Percentiles rank a stretch among this genome's conserved stretches.
Evolutionary conservation across 768 basidiomycete species (phyloP).

Genomic region (Tricholoma sp.): DNA sequence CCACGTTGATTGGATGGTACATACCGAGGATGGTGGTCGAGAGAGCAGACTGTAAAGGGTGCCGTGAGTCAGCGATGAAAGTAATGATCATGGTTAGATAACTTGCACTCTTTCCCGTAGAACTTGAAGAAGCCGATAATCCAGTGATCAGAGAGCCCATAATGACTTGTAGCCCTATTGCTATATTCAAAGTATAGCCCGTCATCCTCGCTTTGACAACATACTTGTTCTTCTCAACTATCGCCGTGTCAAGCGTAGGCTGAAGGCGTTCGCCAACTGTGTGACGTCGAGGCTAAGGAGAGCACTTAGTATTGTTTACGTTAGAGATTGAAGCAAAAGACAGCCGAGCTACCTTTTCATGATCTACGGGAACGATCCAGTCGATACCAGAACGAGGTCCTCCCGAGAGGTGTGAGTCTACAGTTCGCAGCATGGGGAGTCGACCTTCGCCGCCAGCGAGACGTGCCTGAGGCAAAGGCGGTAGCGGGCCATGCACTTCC

Average conservation of each 20-base stretch:
- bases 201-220: slow-evolving; percentile 39
- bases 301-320: background rate
- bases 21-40: slow-evolving; percentile 34
- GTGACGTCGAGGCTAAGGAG: slow-evolving; percentile 17
- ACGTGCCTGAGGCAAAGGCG: slow-evolving; percentile 12
- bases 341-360: background rate
- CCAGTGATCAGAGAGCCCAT: slow-evolving; percentile 67
- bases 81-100: background rate
- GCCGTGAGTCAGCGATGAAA: background rate
- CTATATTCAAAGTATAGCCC: slow-evolving; percentile 36
- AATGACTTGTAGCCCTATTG: slow-evolving; percentile 60
- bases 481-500: slow-evolving; percentile 5
- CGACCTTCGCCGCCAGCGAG: slow-evolving; percentile 1
- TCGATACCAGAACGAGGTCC: slow-evolving; percentile 28
- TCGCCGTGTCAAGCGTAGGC: slow-evolving; percentile 49
- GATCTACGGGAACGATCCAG: slow-evolving; percentile 32
- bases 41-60: slow-evolving; percentile 26
- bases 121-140: slow-evolving; percentile 48
- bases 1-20: background rate
- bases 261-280: slow-evolving; percentile 49
- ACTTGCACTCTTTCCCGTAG: slow-evolving; percentile 37
- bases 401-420: slow-evolving; percentile 12
- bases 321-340: background rate
- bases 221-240: slow-evolving; percentile 40
- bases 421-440: slow-evolving; percentile 8